Conservation (phyloP, 371 early-diverging fungal species). For the Entomophthora muscae region DNA sequence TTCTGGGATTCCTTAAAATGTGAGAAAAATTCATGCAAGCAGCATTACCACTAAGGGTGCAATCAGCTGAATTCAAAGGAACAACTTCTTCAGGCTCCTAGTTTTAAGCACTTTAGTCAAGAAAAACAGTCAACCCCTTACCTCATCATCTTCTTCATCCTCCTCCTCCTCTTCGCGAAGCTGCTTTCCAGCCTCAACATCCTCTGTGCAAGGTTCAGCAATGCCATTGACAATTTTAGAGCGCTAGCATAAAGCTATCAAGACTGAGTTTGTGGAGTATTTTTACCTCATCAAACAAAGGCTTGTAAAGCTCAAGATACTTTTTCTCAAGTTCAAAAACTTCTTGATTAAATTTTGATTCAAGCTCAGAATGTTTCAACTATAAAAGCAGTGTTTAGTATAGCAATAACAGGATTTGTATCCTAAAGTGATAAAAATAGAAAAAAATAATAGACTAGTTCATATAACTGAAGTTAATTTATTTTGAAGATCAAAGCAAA, state of each 20-base stretch:
- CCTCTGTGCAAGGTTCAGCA: constrained; percentile 73
- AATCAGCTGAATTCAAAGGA: constrained; percentile 6
- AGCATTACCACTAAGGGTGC: constrained; percentile 12
- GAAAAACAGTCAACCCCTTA: neutral
- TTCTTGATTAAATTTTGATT: constrained; percentile 72
- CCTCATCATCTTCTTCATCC: constrained; percentile 16
- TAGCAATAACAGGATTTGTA: neutral
- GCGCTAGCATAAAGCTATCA: constrained; percentile 24
- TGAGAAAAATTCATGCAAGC: too few species aligned
- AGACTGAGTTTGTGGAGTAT: neutral
- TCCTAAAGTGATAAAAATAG: too few species aligned
- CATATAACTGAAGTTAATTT: neutral
- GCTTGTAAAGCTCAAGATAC: constrained; percentile 59
- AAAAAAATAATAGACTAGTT: neutral
- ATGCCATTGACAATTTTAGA: constrained; percentile 49
- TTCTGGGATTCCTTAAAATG: constrained; percentile 46
- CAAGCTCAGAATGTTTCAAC: constrained; percentile 58
- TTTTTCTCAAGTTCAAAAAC: constrained; percentile 85
- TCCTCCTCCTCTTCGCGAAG: constrained; percentile 29
- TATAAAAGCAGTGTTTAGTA: constrained; percentile 24
- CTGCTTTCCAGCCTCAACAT: constrained; percentile 42
- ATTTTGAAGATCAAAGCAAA: neutral
- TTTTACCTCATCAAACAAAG: constrained; percentile 58
- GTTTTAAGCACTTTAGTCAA: constrained; percentile 13
- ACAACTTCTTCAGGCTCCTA: constrained; percentile 12